These are phyloP conservation scores for Knufia fluminis DNA, from an alignment of 2,329 filamentous ascomycete genomes.

Conservation along the genomic window DNA sequence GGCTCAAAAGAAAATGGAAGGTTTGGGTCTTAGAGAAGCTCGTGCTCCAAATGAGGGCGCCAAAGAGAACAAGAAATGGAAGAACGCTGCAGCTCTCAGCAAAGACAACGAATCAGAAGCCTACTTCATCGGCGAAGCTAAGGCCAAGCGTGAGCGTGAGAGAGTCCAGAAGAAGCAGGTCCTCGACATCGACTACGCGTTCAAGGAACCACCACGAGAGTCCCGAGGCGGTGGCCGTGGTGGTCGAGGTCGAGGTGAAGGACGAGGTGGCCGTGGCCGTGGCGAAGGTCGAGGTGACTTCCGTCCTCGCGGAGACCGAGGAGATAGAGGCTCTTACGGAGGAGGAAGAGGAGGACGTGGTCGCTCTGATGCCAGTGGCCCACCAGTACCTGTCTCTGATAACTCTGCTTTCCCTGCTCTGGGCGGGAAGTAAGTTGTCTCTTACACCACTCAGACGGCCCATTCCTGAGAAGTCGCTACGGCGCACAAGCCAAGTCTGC, in stretches of 20 bases:
- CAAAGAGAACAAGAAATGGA: conserved; percentile 61
- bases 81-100: conserved; percentile 33
- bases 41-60: conserved; percentile 89
- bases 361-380: conserved; percentile 26
- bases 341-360: conserved; percentile 28
- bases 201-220: conserved; percentile 56
- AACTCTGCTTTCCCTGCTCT: conserved; percentile 23
- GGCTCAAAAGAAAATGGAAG: conserved; percentile 65
- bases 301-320: conserved; percentile 24
- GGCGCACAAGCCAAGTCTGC: not conserved
- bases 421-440: conserved; percentile 20
- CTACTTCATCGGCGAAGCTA: conserved; percentile 70
- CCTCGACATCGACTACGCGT: conserved; percentile 80
- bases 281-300: conserved; percentile 29
- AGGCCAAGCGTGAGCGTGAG: conserved; percentile 74
- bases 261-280: conserved; percentile 42
- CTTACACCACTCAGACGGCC: not conserved
- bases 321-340: conserved; percentile 13
- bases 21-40: conserved; percentile 55
- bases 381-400: conserved; percentile 20
- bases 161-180: conserved; percentile 76
- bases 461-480: not conserved
- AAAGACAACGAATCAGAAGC: conserved; percentile 52
- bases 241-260: conserved; percentile 31
- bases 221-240: conserved; percentile 41